Conservation (phyloP, 23 red algal species). For the Pyropia haitanensis region DNA sequence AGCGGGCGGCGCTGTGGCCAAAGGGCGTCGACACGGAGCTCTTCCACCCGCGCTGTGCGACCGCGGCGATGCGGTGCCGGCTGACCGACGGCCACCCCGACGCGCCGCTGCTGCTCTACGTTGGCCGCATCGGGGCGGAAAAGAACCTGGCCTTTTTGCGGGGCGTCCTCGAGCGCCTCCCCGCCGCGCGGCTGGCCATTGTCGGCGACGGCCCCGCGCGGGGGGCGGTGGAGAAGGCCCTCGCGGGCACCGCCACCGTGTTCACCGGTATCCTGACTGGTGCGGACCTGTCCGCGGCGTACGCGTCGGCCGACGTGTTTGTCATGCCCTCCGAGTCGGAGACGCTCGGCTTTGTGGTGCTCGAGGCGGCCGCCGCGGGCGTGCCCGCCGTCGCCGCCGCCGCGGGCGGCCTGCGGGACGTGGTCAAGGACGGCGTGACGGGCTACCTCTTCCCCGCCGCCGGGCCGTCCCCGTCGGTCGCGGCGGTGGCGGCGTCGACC, state of each 20-base stretch:
- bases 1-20: slow-evolving; percentile 78
- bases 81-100: slow-evolving; percentile 64
- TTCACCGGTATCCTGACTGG: slow-evolving; percentile 82
- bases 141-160: slow-evolving; percentile 85
- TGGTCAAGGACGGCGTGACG: slow-evolving; percentile 50
- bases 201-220: slow-evolving; percentile 84
- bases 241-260: slow-evolving; percentile 33
- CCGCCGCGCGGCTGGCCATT: slow-evolving; percentile 70
- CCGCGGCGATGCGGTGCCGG: slow-evolving; percentile 45
- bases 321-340: slow-evolving; percentile 95
- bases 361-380: slow-evolving; percentile 90
- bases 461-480: too few species aligned
- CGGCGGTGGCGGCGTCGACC: neutral
- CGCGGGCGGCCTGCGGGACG: slow-evolving; percentile 86
- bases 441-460: slow-evolving; percentile 60
- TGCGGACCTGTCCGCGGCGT: slow-evolving; percentile 70
- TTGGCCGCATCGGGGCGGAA: slow-evolving; percentile 85
- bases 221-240: slow-evolving; percentile 39
- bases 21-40: slow-evolving; percentile 85
- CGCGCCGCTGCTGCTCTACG: slow-evolving; percentile 74
- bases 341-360: slow-evolving; percentile 93
- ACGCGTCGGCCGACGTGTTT: slow-evolving; percentile 90
- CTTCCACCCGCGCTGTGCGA: slow-evolving; percentile 65
- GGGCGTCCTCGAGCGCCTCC: slow-evolving; percentile 32
- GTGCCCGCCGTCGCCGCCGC: slow-evolving; percentile 77